Base-by-base conservation (phyloP, 495 filamentous ascomycete species). In the Penicillium waksmanii region DNA sequence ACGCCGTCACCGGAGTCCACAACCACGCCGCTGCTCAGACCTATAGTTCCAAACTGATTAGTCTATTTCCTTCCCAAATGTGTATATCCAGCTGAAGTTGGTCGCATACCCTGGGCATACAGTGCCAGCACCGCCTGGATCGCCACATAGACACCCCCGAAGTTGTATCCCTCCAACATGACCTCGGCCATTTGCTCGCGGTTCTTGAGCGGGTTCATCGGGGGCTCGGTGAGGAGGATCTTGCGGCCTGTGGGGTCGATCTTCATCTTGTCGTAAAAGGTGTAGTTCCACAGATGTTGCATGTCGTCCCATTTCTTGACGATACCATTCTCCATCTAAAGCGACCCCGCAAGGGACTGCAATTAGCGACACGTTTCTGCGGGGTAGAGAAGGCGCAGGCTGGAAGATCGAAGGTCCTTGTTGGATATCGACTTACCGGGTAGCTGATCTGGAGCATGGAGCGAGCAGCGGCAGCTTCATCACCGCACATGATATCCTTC, bases 401-500 rank as follows among this genome's bases (percentile, higher is more conserved):
- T 52, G 31, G 51, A 33, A 7, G 19, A 3, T 23, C 3, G 51
- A 33, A 15, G 35, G 15, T 42, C 40, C 52, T 57, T 47, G 18
- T 61, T n/a, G 25, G 53, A 55, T 18, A 46, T 46, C 64, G 56
- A 73, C 82, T 67, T 84, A 91, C 88, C 66, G 95, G 95, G 75
- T 98, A 98, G 71, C 86, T 93, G 66, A 99, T 95, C 70, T 99
- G 96, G 53, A 99, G 85, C 92, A 96, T 96, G 56, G 91, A 94
- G 63, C 95, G 86, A 61, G 94, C 95, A 27, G 91, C 92, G 11
- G 95, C 93, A 27, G 95, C 95, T 79, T 99, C 95, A 79, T 99
- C 96, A 65, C 95, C 95, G 80, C 93, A 96, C 95, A 99, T 99
- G 68, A 99, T 97, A 82, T 99, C 95, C 83, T 97, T 97, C 72